phyloP scores from a whole-genome alignment of 345 rosid genomes.

The Eucalyptus guilfoylei region DNA sequence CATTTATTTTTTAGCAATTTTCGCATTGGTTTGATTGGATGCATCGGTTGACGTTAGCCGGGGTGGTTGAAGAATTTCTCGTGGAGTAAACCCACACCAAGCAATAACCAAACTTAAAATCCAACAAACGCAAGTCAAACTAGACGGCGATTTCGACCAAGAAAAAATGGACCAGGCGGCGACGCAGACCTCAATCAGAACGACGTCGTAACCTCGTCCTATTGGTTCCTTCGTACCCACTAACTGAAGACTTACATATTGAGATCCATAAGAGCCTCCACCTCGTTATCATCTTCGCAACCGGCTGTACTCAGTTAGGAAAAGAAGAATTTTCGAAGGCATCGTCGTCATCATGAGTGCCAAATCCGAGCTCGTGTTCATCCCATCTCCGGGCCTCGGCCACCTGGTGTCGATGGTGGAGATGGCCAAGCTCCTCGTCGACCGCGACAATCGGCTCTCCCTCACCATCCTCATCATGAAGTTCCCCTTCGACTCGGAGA shows the following conservation, averaged over 20 bases:
- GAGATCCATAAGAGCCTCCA: background rate
- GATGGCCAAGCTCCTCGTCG: slow-evolving; percentile 26
- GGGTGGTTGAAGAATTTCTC: too few species aligned
- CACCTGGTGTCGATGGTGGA: slow-evolving; percentile 31
- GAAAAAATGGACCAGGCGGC: background rate
- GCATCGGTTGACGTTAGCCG: background rate
- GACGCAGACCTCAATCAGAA: background rate
- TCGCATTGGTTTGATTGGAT: background rate
- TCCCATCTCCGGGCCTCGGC: slow-evolving; percentile 10
- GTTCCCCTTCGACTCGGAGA: background rate
- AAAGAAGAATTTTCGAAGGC: background rate
- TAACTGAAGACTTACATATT: background rate
- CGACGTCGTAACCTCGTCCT: background rate
- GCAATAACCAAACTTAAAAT: too few species aligned
- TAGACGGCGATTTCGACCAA: background rate
- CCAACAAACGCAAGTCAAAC: too few species aligned
- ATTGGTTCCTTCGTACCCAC: background rate
- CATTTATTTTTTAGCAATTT: background rate
- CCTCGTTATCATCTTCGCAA: background rate
- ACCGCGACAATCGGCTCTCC: slow-evolving; percentile 25
- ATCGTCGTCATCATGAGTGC: background rate
- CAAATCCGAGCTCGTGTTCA: background rate
- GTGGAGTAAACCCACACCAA: too few species aligned
- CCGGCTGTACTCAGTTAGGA: background rate
- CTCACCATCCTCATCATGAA: slow-evolving; percentile 29